Evolutionary conservation across 225 moss, liverwort and hornwort genomes (phyloP).

Genomic region (Sphagnum contortum): DNA sequence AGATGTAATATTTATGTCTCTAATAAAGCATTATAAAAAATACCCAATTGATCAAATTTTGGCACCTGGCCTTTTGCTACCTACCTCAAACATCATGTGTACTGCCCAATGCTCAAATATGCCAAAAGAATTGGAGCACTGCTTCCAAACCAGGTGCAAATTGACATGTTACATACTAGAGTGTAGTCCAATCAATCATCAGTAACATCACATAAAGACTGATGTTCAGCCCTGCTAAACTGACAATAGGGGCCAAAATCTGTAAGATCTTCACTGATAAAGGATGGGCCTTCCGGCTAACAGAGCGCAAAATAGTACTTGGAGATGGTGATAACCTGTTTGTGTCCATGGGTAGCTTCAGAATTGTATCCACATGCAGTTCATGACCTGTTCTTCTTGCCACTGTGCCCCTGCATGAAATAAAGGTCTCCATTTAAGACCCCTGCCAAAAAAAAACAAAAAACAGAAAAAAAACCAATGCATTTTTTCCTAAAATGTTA

Average conservation of each 20-base stretch:
- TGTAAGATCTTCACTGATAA: slow-evolving; percentile 36
- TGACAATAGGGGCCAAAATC: slow-evolving; percentile 43
- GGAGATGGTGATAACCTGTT: slow-evolving; percentile 14
- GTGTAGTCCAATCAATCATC: slow-evolving; percentile 81
- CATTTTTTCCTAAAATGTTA: neutral
- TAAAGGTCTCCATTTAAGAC: neutral
- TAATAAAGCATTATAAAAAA: too few species aligned
- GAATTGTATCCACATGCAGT: slow-evolving; percentile 16
- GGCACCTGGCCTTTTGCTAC: too few species aligned
- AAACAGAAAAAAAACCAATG: too few species aligned
- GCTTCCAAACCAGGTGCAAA: too few species aligned
- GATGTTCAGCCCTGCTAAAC: slow-evolving; percentile 40
- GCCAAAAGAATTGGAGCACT: too few species aligned
- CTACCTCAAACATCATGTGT: too few species aligned
- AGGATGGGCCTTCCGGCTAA: slow-evolving; percentile 32
- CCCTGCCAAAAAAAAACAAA: too few species aligned
- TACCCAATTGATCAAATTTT: too few species aligned
- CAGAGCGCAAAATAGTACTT: slow-evolving; percentile 30
- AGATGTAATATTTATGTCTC: too few species aligned
- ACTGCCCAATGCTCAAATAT: too few species aligned
- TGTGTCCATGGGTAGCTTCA: slow-evolving; percentile 19
- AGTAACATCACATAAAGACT: slow-evolving; percentile 69
- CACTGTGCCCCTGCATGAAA: slow-evolving; percentile 30
- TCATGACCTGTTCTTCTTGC: slow-evolving; percentile 47
- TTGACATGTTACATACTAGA: slow-evolving; percentile 9